These are phyloP conservation scores for Didymella keratinophila DNA, from an alignment of 2,329 filamentous ascomycete genomes.

Conservation along the genomic window DNA sequence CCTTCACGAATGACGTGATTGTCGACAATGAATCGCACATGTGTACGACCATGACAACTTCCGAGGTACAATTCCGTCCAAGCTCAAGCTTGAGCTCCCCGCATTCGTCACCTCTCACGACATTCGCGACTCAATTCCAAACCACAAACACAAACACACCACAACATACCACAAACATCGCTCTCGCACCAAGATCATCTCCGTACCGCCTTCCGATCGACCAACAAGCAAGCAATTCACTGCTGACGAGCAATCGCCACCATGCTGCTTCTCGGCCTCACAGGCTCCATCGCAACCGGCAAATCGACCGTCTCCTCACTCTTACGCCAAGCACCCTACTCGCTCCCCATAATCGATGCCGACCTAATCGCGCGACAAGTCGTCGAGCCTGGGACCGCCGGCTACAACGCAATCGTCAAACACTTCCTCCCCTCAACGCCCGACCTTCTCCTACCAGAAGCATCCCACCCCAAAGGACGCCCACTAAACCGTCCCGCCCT, in stretches of 20 bases:
- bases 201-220: not conserved
- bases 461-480: conserved; percentile 67
- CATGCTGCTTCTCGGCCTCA: conserved; percentile 96
- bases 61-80: conserved; percentile 21
- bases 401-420: conserved; percentile 81
- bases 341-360: conserved; percentile 90
- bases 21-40: not conserved
- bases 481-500: conserved; percentile 87
- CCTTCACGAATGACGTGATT: not conserved
- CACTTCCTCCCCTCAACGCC: conserved; percentile 85
- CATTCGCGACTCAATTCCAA: not conserved
- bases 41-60: not conserved
- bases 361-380: conserved; percentile 92
- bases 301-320: conserved; percentile 94
- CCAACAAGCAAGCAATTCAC: not conserved
- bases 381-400: conserved; percentile 87
- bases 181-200: not conserved
- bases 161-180: not conserved
- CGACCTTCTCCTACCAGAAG: conserved; percentile 74
- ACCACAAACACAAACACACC: not conserved
- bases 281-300: conserved; percentile 95
- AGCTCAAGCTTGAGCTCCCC: conserved; percentile 25
- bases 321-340: conserved; percentile 81
- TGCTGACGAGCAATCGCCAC: conserved; percentile 4
- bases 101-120: conserved; percentile 15